Evolutionary conservation across 164 flowering plant genomes (phyloP), one percentile per base, ranked within the genome.

Genomic region (Magnolia sinica): DNA sequence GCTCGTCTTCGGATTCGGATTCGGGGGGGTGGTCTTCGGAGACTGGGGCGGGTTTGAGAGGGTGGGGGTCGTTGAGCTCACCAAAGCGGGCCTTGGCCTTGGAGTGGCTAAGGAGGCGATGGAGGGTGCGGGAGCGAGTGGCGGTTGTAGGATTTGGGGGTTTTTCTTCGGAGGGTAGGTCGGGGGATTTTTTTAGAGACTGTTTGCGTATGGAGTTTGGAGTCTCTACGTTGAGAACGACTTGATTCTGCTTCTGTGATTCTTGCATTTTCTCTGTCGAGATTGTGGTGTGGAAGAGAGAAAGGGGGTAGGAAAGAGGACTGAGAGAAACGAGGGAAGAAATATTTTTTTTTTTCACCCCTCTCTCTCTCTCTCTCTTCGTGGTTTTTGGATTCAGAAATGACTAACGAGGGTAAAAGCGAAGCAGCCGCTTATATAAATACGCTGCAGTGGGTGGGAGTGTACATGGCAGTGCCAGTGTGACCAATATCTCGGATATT

Each of bases 81-180:
- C 61, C 61, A 16, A 55, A 55, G 9, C 61, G 61, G 61, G 11
- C 61, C 4, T 55, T 55, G 61, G 61, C 4, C 16, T 10, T 55
- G 61, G 13, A 1, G 7, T 37, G 45, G 45, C 45, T 37, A 5
- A 3, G 77, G 68, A 80, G 77, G 0, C 83, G 84, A 14, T 77
- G 78, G 24, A 79, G 81, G 51, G 79, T 67, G 71, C 71, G 75
- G 58, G 74, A 68, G 76, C 37, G 77, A 18, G 77, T 2, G 13
- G 61, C 11, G 61, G 61, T 16, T 16, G 16, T 8, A 55, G 61
- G 61, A 16, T 10, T 16, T 55, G 7, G 61, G 61, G 61, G 4
- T 55, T 55, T 55, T 10, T 55, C 61, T 55, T 55, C 61, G 18
- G 3, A 10, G 9, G 61, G 0, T 10, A 31, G 9, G 1, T 65